A percentile compares a stretch with the other conserved stretches of the same genome.
Evolutionary conservation across 208 protist species (phyloP).

Genomic region (Acanthamoeba rhysodes): DNA sequence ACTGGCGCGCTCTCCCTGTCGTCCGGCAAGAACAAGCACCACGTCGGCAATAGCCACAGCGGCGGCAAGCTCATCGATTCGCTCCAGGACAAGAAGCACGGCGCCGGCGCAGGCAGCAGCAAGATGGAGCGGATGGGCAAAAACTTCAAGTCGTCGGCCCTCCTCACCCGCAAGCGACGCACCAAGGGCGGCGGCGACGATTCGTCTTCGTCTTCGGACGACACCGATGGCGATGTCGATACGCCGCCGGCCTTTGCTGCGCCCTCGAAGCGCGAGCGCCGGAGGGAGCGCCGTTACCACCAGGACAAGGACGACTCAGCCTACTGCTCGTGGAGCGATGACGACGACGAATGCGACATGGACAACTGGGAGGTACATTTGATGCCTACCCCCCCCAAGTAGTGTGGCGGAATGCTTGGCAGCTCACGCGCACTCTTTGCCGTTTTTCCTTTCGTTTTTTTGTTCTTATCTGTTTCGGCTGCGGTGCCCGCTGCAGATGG

Average conservation of each 20-base stretch:
- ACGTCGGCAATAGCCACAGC: background rate
- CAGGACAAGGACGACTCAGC: background rate
- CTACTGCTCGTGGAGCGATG: constrained; percentile 23
- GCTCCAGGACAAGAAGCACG: background rate
- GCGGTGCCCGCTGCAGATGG: background rate
- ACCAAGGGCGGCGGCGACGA: background rate
- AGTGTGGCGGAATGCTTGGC: too few species aligned
- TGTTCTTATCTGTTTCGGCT: too few species aligned
- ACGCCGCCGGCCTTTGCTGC: background rate
- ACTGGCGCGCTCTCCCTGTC: background rate
- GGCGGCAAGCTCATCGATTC: background rate
- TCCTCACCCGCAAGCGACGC: constrained; percentile 25
- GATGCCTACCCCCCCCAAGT: too few species aligned
- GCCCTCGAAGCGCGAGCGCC: background rate
- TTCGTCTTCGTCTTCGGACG: background rate
- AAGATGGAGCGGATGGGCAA: constrained; percentile 24
- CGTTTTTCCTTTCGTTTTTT: too few species aligned
- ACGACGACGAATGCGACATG: background rate
- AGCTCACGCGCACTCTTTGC: too few species aligned
- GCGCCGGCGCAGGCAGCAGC: background rate
- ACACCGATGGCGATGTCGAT: constrained; percentile 5
- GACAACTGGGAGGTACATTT: background rate
- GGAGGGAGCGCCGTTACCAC: background rate
- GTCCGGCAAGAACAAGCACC: background rate
- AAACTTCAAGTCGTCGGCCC: background rate